Evolutionary conservation across 306 rosid genomes (phyloP).

Genomic region (Rosa chinensis): DNA sequence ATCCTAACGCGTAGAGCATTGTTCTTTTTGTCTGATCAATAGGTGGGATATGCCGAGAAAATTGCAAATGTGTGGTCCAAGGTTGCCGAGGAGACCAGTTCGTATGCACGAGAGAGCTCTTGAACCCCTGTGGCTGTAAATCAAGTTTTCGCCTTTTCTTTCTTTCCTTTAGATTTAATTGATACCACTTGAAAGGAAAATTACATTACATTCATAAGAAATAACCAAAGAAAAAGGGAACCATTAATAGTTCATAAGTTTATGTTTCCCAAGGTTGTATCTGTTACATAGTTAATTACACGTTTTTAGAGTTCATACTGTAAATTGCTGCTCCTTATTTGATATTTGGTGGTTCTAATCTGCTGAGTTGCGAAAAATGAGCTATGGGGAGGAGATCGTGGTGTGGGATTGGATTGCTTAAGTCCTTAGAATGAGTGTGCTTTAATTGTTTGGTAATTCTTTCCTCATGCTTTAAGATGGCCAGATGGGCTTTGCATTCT

Average conservation of each 20-base stretch:
- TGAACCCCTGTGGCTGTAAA: conserved; percentile 48
- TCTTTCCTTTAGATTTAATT: conserved; percentile 15
- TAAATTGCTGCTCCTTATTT: conserved; percentile 23
- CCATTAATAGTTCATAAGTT: conserved; percentile 22
- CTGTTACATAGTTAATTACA: conserved; percentile 21
- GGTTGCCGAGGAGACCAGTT: conserved; percentile 77
- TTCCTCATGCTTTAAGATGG: not conserved
- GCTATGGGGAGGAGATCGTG: not conserved
- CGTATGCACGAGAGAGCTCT: conserved; percentile 52
- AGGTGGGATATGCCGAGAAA: conserved; percentile 98
- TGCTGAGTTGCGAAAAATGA: not conserved
- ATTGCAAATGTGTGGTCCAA: conserved; percentile 87
- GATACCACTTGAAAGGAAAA: conserved; percentile 22
- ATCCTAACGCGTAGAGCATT: not conserved
- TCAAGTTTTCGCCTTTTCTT: conserved; percentile 18
- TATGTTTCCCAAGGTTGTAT: conserved; percentile 28
- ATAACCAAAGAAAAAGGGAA: conserved; percentile 17
- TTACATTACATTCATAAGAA: conserved; percentile 31
- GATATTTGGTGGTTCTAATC: conserved; percentile 7
- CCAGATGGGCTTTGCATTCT: not conserved
- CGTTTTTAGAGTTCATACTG: conserved; percentile 17
- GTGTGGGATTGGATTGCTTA: not conserved
- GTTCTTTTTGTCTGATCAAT: not conserved
- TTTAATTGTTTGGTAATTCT: not conserved
- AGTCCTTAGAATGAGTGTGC: not conserved